Percentiles rank a stretch among this genome's conserved stretches.
These are phyloP conservation scores for Saturnispora halmiae DNA, from an alignment of 805 yeast genomes.

Conservation along the genomic window DNA sequence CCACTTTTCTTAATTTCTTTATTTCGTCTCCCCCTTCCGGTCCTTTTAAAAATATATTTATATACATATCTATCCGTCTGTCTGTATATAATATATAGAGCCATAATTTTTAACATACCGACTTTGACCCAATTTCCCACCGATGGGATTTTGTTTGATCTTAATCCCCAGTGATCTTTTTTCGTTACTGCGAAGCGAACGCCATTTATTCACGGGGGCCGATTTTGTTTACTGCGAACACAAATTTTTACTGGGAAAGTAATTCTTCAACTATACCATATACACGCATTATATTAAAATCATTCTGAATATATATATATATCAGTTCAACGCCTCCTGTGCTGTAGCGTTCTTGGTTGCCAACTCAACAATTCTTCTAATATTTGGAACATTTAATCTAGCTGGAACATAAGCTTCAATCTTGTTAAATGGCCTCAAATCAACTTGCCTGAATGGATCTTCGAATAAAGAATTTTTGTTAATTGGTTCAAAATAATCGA, in stretches of 20 bases:
- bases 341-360: conserved; percentile 76
- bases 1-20: conserved; percentile 45
- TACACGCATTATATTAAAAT: not conserved
- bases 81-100: too few species aligned
- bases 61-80: too few species aligned
- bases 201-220: too few species aligned
- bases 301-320: not conserved
- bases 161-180: too few species aligned
- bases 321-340: conserved; percentile 26
- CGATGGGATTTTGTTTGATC: too few species aligned
- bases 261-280: too few species aligned
- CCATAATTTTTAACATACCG: too few species aligned
- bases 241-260: too few species aligned
- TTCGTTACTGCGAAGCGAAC: too few species aligned
- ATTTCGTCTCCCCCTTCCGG: not conserved
- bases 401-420: conserved; percentile 92
- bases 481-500: conserved; percentile 62
- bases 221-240: too few species aligned
- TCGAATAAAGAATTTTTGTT: conserved; percentile 68
- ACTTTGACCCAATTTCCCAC: too few species aligned
- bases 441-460: conserved; percentile 73
- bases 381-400: conserved; percentile 80
- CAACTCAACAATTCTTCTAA: conserved; percentile 81
- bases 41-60: too few species aligned
- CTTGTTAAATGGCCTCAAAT: conserved; percentile 66